phyloP scores from a whole-genome alignment of 1,139 yeast species.

The Taphrina confusa region DNA sequence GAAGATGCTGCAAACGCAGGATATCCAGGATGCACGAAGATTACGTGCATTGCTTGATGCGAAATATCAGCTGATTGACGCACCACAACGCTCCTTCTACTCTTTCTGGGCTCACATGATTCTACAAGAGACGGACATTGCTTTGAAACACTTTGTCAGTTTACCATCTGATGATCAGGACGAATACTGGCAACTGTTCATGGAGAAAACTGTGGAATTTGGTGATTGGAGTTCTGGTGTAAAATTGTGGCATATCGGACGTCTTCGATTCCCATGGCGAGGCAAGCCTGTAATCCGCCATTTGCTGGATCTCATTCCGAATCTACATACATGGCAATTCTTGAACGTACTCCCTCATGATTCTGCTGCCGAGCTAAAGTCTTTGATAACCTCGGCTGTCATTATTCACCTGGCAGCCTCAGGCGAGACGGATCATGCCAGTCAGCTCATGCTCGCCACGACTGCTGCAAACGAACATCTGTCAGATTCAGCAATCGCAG shows the following conservation, averaged over 20 bases:
- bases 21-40: constrained; percentile 18
- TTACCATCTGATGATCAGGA: background rate
- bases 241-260: constrained; percentile 5
- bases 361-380: background rate
- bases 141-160: background rate
- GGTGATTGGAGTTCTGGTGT: constrained; percentile 30
- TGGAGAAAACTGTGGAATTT: constrained; percentile 6
- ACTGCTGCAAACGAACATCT: background rate
- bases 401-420: constrained; percentile 18
- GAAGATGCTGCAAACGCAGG: constrained; percentile 15
- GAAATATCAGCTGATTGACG: constrained; percentile 16
- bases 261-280: background rate
- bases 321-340: constrained; percentile 23
- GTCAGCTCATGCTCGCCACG: background rate
- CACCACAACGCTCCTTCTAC: constrained; percentile 24
- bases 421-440: background rate
- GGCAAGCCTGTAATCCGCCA: background rate
- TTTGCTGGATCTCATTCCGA: constrained; percentile 23
- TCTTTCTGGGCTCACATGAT: constrained; percentile 32
- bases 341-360: constrained; percentile 7
- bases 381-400: constrained; percentile 2
- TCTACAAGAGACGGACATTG: constrained; percentile 15
- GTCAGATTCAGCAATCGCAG: background rate
- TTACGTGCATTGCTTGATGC: constrained; percentile 24
- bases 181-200: constrained; percentile 1